phyloP scores from a whole-genome alignment of 805 yeast species.

The Priceomyces carsonii region DNA sequence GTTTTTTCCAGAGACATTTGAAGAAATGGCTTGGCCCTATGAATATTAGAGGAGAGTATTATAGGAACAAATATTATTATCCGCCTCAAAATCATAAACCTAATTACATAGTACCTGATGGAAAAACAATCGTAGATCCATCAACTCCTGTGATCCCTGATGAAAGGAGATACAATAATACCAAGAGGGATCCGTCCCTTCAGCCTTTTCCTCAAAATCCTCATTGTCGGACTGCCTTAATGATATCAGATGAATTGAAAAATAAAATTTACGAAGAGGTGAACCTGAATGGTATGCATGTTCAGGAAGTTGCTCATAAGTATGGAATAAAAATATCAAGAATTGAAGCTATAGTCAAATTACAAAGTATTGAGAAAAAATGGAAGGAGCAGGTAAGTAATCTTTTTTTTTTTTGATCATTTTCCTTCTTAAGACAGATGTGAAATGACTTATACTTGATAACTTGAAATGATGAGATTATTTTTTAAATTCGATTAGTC shows the following conservation, averaged over 20 bases:
- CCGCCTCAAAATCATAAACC: slow-evolving; percentile 70
- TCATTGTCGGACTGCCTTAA: slow-evolving; percentile 64
- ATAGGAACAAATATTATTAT: slow-evolving; percentile 69
- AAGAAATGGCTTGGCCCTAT: slow-evolving; percentile 79
- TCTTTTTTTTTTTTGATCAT: neutral
- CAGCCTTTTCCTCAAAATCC: slow-evolving; percentile 84
- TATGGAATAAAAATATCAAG: slow-evolving; percentile 83
- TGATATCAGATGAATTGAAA: slow-evolving; percentile 61
- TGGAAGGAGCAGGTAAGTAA: slow-evolving; percentile 63
- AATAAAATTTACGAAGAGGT: slow-evolving; percentile 58
- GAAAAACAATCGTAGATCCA: slow-evolving; percentile 28
- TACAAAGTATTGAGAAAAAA: slow-evolving; percentile 63
- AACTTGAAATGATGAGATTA: slow-evolving; percentile 49
- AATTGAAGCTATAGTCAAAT: slow-evolving; percentile 80
- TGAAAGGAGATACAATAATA: slow-evolving; percentile 14
- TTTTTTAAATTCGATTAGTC: slow-evolving; percentile 65
- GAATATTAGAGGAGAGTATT: slow-evolving; percentile 81
- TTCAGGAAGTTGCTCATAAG: slow-evolving; percentile 75
- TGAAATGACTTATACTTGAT: too few species aligned
- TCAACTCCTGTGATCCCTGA: slow-evolving; percentile 7
- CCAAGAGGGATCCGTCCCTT: slow-evolving; percentile 34
- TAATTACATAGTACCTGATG: slow-evolving; percentile 67
- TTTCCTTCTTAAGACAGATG: slow-evolving; percentile 2
- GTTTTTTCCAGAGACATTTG: slow-evolving; percentile 63
- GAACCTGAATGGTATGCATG: slow-evolving; percentile 50